Evolutionary conservation across 2,329 filamentous ascomycete genomes (phyloP).

Genomic region (Gliomastix tumulicola): DNA sequence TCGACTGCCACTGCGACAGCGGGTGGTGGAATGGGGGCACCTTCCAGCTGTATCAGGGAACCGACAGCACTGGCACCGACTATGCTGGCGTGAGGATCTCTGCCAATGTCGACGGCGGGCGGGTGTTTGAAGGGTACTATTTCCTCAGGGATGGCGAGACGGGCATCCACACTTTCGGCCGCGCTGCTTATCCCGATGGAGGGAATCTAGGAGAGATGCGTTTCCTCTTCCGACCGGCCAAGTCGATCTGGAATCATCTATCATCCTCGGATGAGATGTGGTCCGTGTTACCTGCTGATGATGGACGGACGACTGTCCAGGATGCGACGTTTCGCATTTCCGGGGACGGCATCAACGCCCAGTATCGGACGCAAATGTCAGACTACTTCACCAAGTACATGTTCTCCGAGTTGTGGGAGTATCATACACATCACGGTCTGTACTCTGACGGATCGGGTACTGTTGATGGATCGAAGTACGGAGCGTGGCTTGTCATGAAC

Average conservation of each 20-base stretch:
- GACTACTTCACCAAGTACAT: slow-evolving; percentile 64
- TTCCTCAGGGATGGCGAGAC: slow-evolving; percentile 57
- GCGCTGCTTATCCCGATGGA: slow-evolving; percentile 52
- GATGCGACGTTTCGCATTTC: slow-evolving; percentile 53
- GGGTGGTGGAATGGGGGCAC: slow-evolving; percentile 53
- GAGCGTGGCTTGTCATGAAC: slow-evolving; percentile 59
- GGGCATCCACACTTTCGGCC: slow-evolving; percentile 53
- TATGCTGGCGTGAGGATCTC: slow-evolving; percentile 55
- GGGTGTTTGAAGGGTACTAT: slow-evolving; percentile 58
- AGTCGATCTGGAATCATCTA: slow-evolving; percentile 54
- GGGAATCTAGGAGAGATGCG: slow-evolving; percentile 55
- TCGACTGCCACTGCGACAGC: slow-evolving; percentile 57
- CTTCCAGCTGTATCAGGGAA: slow-evolving; percentile 37
- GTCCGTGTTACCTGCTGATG: slow-evolving; percentile 35
- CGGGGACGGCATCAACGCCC: slow-evolving; percentile 43
- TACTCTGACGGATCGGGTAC: slow-evolving; percentile 29
- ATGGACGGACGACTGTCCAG: slow-evolving; percentile 44
- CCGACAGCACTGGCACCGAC: slow-evolving; percentile 36
- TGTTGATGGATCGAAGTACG: slow-evolving; percentile 43
- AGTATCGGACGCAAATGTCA: slow-evolving; percentile 46
- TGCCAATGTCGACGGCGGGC: too few relatives aligned
- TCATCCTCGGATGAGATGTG: slow-evolving; percentile 48
- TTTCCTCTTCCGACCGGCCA: slow-evolving; percentile 54
- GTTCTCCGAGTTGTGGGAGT: slow-evolving; percentile 50
- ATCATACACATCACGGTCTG: slow-evolving; percentile 50